Base-by-base conservation (phyloP, 1,284 basidiomycete species). In the Ceratobasidium sp. region DNA sequence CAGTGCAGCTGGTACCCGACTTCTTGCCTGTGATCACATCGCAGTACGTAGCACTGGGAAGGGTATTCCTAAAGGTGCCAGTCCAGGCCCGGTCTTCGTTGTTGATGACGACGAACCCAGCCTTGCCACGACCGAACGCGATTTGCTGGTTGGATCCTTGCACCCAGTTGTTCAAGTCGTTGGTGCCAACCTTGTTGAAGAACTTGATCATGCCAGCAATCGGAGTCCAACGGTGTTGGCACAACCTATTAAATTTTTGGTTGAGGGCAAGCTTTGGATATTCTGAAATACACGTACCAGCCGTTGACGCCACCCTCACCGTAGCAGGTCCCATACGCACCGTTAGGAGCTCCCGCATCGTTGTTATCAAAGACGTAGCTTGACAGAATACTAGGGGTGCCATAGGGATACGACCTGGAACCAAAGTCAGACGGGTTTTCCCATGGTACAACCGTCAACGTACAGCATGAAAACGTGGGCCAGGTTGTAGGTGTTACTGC, bases 51-150 rank as follows among this genome's bases (percentile, higher is more conserved):
- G 86, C 87, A 38, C 77, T 82, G 0, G 87, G 81, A 2, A 90
- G 77, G 0, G 83, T 82, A 0, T 86, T 89, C 42, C 77, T 75
- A 74, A 89, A 88, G 0, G 82, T 84, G 0, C 80, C 58, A 2
- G 73, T 82, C 88, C 88, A 90, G 0, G 77, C 72, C 1, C 80
- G 79, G 71, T 86, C 84, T 0, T 76, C 82, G 71, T 88, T 88
- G 76, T 90, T 89, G 74, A 89, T 89, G 0, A 83, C 87, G 1
- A 88, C 82, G 72, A 85, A 89, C 0, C 87, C 87, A 35, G 79
- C 74, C 0, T 82, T 69, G 84, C 87, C 86, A 73, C 87, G 78
- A 10, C 85, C 85, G 73, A 88, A 89, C 0, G 87, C 87, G 72
- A 89, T 86, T 73, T 82, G 86, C 57, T 85, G 77, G 1, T 81